phyloP scores from a whole-genome alignment of 345 rosid genomes.

The Cochlearia excelsa region DNA sequence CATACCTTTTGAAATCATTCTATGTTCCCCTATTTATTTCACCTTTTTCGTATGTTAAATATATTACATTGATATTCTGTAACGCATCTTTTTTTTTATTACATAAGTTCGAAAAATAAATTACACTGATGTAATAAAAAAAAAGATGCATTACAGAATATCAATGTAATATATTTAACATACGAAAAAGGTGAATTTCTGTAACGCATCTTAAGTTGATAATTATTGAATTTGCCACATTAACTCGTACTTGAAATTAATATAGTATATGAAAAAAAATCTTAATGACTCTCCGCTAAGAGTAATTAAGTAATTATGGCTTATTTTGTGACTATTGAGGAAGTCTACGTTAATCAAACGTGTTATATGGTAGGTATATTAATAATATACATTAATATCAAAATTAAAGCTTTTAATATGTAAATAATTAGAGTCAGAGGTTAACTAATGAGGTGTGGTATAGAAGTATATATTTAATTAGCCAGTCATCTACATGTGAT shows the following conservation, averaged over 20 bases:
- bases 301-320: constrained; percentile 13
- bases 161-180: neutral
- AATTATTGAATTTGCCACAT: constrained; percentile 18
- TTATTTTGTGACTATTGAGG: neutral
- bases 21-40: constrained; percentile 27
- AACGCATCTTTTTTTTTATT: too few relatives aligned
- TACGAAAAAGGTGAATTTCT: constrained; percentile 22
- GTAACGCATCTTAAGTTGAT: constrained; percentile 1
- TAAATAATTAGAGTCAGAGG: neutral
- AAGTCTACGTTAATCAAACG: neutral
- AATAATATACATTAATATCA: neutral
- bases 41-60: constrained; percentile 17
- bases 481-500: constrained; percentile 21
- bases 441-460: constrained; percentile 1
- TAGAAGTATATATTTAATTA: constrained; percentile 1
- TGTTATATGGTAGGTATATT: too few relatives aligned
- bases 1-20: constrained; percentile 30
- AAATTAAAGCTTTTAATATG: neutral
- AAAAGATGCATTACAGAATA: neutral
- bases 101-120: too few relatives aligned
- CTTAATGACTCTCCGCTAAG: neutral
- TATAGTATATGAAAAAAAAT: neutral
- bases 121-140: too few relatives aligned
- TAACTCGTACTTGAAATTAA: constrained; percentile 25
- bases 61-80: neutral